A percentile compares a stretch with the other conserved stretches of the same genome.
Conservation (phyloP, 2,329 filamentous ascomycete species). For the Colletotrichum liriopes region DNA sequence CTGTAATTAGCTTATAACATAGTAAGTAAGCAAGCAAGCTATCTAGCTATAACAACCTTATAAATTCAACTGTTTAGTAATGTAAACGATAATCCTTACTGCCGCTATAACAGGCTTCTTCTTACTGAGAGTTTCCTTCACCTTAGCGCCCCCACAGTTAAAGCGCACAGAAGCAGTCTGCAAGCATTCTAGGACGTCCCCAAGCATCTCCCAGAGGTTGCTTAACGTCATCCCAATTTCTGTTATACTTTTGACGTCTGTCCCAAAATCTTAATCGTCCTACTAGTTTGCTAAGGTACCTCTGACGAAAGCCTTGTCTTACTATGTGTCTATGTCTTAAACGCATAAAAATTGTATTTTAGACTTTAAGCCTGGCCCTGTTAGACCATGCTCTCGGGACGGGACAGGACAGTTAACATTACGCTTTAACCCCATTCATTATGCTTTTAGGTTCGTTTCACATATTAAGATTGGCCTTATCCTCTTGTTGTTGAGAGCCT, state of each 20-base stretch:
- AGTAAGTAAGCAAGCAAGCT: too few species aligned
- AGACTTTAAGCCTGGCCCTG: slow-evolving; percentile 11
- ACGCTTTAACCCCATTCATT: background rate
- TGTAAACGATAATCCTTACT: too few species aligned
- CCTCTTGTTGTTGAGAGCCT: background rate
- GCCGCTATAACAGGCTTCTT: too few species aligned
- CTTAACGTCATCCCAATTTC: background rate
- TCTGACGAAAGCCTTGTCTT: background rate
- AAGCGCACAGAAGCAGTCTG: background rate
- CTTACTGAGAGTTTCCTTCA: too few species aligned
- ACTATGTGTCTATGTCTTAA: background rate
- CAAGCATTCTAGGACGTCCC: background rate
- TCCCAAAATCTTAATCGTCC: background rate
- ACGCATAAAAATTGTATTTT: slow-evolving; percentile 1
- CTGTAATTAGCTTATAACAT: too few species aligned
- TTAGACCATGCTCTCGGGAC: slow-evolving; percentile 13
- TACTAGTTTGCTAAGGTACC: background rate
- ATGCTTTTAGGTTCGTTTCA: slow-evolving; percentile 4
- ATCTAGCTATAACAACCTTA: too few species aligned
- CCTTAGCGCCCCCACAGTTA: too few species aligned
- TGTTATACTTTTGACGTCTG: background rate
- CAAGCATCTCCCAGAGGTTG: background rate
- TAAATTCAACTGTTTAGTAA: too few species aligned
- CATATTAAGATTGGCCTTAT: background rate
- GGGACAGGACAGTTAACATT: background rate